Base-by-base conservation (phyloP, 768 basidiomycete genomes). In the Hebeloma cylindrosporum region DNA sequence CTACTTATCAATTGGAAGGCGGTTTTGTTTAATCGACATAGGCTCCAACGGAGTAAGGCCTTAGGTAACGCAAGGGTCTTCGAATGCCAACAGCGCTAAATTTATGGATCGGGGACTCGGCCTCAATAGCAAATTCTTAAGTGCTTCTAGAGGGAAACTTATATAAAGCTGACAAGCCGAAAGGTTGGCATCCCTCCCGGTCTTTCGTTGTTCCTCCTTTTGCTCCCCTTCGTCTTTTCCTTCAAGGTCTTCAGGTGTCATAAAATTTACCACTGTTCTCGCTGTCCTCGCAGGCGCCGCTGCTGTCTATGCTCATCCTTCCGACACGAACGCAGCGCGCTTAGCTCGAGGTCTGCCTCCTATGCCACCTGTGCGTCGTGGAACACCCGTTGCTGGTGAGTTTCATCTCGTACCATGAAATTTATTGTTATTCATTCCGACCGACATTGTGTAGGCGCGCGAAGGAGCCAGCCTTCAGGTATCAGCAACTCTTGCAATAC, bases 291-390 rank as follows among this genome's bases (percentile, higher is more conserved):
- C 67, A 34, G 64, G 68, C 17, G 61, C 65, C 9, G 69, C 63
- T 28, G 61, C 69, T 50, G 68, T 66, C n/a, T 64, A 66, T 9
- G 61, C 63, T 10, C 47, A 60, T 17, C 50, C 57, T 22, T 7
- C 43, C n/a, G 73, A 75, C 41, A 74, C 76, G 36, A 82, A 82
- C 40, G 80, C 72, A 0, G 48, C 71, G 9, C 77, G 81, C 27
- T 48, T 83, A 32, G 74, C 77, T 43, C 77, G 76, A 14, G 79
- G 81, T 8, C 61, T 82, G 3, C 58, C 68, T 21, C 80, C 78
- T 13, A 58, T 68, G 1, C 62, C 75, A 1, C 80, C 80, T n/a
- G 53, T 53, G 0, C 68, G 69, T 25, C 65, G 71, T 20, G 67
- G 50, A 2, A 67, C 71, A 1, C 63, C 61, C 9, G 58, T 63